These are phyloP conservation scores for Carnegiea gigantea DNA, from an alignment of 179 eudicot genomes.

Conservation along the genomic window DNA sequence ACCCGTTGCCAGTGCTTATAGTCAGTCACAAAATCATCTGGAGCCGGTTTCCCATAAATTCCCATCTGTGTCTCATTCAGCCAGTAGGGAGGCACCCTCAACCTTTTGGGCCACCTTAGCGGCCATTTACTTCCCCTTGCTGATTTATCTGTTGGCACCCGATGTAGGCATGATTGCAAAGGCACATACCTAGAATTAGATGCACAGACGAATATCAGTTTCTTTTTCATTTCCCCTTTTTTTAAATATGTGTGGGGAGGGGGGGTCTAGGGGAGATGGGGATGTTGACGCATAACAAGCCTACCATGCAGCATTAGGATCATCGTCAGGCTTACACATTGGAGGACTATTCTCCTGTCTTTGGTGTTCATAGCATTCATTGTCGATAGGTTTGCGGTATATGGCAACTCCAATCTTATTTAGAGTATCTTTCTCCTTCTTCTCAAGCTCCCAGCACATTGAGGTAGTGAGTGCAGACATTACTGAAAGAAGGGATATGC, in stretches of 20 bases:
- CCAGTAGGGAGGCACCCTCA: slow-evolving; percentile 68
- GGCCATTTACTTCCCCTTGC: slow-evolving; percentile 85
- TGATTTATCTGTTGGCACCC: slow-evolving; percentile 46
- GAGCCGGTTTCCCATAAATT: slow-evolving; percentile 81
- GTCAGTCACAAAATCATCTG: slow-evolving; percentile 68
- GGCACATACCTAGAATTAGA: slow-evolving; percentile 57
- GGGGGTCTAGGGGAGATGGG: neutral
- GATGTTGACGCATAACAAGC: slow-evolving; percentile 3
- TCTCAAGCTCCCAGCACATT: slow-evolving; percentile 83
- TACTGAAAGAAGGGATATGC: slow-evolving; percentile 37
- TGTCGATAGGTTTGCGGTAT: slow-evolving; percentile 65
- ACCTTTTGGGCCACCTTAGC: slow-evolving; percentile 58
- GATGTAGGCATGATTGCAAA: slow-evolving; percentile 75
- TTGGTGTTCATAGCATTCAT: slow-evolving; percentile 69
- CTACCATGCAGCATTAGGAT: slow-evolving; percentile 90
- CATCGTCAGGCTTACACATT: slow-evolving; percentile 69
- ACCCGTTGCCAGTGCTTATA: slow-evolving; percentile 69
- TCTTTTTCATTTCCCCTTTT: neutral
- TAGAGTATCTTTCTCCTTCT: slow-evolving; percentile 58
- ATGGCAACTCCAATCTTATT: slow-evolving; percentile 68
- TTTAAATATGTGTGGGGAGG: too few species aligned
- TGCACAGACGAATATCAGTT: neutral
- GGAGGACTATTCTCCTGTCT: slow-evolving; percentile 60
- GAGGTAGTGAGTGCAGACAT: slow-evolving; percentile 68
- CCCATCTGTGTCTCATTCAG: slow-evolving; percentile 67